Evolutionary conservation across 2,329 filamentous ascomycete species (phyloP), one percentile per base, ranked within the genome.

Genomic region (Herpotrichia juniperi): DNA sequence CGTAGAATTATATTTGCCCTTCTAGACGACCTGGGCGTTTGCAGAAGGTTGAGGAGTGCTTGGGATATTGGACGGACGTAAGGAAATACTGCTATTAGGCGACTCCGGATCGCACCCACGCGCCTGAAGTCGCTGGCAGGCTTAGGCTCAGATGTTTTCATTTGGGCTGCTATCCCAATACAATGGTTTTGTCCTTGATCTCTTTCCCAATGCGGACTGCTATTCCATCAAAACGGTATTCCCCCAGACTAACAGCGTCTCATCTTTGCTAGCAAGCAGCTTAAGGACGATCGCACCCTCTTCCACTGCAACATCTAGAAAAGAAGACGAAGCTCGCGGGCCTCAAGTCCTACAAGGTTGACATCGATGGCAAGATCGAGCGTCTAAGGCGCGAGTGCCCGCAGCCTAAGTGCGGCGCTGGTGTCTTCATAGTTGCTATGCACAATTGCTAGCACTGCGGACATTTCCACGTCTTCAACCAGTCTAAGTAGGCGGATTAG

Each of bases 231-330:
- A 90, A 94, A 99, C 85, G 93, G 94, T 70, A 99, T 99, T 68
- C 94, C 94, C 76, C 93, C 94, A 43, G 94, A 97, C 84, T 94
- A 97, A 81, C 94, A 99, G 85, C 93, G 94, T 78, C 83, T 99
- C 80, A 99, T 99, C 87, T 99, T 97, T 82, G 94, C 94, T 75
- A 94, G 94, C 79, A 99, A 99, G 89, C 94, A 99, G 86, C 93
- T 99, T 77, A 94, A 97, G 84, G 94, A 99, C 76, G 94, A 94
- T 80, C 93, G 94, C 76, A 97, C 94, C 73, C 91, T 99, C 67
- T 94, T 90, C 77, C 94, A 99, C 85, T 99, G 99, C 91, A 99
- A 97, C 89, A 97, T 99, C 86, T 94, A 99, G 88, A 99, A 99
- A 99, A 97, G 92, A 99, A 99, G 93, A 96, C 90, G 88, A 99